Base-by-base conservation (phyloP, 352 stramenopile genomes). In the Phytopythium boreale region DNA sequence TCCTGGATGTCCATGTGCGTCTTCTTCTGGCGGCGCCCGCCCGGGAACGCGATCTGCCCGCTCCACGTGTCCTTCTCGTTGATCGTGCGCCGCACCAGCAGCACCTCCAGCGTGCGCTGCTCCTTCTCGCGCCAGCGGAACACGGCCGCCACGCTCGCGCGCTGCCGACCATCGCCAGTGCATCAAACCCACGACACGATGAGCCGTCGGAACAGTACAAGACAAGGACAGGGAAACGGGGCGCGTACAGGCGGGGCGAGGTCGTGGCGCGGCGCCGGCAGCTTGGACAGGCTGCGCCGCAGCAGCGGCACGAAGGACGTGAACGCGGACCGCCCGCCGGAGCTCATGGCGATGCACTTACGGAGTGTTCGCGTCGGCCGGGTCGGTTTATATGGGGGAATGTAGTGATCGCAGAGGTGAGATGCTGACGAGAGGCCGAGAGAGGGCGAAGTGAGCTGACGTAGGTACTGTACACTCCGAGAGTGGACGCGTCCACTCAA, bases 41-140 rank as follows among this genome's bases (percentile, higher is more conserved):
- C 85, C 1, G 87, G 87, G 61, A 95, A 93, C 20, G 87, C 87
- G 19, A 95, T 70, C 53, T 95, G 87, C 1, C 87, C 85, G 51
- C 87, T 95, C 87, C 87, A 95, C 39, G 77, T 76, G 66, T 95
- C 87, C 37, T 77, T 74, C 44, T 88, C 72, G 58, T 92, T 95
- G 59, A 92, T 68, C 22, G 74, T 79, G 27, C 87, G 84, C 10
- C 84, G 80, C 59, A 95, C 86, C 46, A 93, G 85, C 26, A 95
- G 71, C 56, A 95, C 60, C 62, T 95, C 77, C 0, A 95, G 71
- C 56, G 81, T 84, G 15, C 46, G 69, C 46, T 87, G 74, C 64
- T 89, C 74, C 49, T 77, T 77, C 60, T 90, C 79, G n/a, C 79
- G 80, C 83, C 80, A 92, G 12, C 87, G 87, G 63, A 95, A 93